Conservation (phyloP, 2,329 filamentous ascomycete species). For the Pseudogymnoascus sp. region DNA sequence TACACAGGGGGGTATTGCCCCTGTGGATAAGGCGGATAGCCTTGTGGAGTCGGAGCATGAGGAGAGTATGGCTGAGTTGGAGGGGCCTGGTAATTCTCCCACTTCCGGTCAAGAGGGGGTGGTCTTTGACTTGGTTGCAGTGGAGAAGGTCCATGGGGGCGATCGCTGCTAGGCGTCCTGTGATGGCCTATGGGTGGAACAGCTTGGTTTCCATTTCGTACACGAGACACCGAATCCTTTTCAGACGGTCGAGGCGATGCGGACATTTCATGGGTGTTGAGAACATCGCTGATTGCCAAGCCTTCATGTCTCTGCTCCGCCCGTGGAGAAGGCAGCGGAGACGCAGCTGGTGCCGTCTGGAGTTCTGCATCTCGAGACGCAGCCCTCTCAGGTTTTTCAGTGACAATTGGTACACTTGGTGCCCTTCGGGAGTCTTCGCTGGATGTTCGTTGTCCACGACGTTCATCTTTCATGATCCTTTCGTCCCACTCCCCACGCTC, state of each 20-base stretch:
- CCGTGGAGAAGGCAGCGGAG: conserved; percentile 13
- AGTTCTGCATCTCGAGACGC: conserved; percentile 2
- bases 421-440: conserved; percentile 3
- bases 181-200: conserved; percentile 10
- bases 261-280: conserved; percentile 17
- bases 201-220: conserved; percentile 13
- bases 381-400: neutral
- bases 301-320: conserved; percentile 19
- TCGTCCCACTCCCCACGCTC: conserved; percentile 51
- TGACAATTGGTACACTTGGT: neutral
- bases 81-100: conserved; percentile 23
- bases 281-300: conserved; percentile 22
- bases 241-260: neutral
- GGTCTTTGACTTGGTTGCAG: conserved; percentile 21
- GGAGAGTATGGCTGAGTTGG: conserved; percentile 15
- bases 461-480: conserved; percentile 24
- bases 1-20: conserved; percentile 1
- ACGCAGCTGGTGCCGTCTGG: neutral
- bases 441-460: neutral
- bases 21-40: conserved; percentile 16
- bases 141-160: conserved; percentile 20
- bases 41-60: conserved; percentile 13
- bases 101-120: conserved; percentile 17
- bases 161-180: conserved; percentile 11
- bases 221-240: conserved; percentile 8